A percentile compares a stretch with the other conserved stretches of the same genome.
Conservation (phyloP, 352 stramenopile genomes). For the Pythium sukuiense region DNA sequence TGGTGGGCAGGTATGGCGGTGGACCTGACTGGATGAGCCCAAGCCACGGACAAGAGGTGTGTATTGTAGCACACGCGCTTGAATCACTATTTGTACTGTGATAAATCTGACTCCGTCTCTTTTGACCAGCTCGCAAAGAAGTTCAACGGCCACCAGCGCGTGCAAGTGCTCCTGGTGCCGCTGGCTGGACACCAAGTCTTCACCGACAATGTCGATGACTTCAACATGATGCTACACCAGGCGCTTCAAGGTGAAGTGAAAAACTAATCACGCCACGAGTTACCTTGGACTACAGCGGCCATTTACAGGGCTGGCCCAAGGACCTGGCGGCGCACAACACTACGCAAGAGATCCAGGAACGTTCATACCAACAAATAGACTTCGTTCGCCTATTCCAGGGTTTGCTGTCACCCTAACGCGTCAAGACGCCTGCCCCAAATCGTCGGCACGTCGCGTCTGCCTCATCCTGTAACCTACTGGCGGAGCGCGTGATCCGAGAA, state of each 20-base stretch:
- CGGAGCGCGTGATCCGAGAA: background rate
- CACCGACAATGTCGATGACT: conserved; percentile 58
- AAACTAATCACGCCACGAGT: conserved; percentile 31
- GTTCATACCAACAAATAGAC: background rate
- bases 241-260: conserved; percentile 22
- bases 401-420: no score
- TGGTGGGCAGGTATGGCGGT: conserved; percentile 39
- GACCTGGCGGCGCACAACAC: no score
- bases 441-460: no score
- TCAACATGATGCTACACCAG: conserved; percentile 48
- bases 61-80: background rate
- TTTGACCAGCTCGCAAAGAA: conserved; percentile 25
- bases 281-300: no score
- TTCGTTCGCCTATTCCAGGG: background rate
- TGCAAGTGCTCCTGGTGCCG: conserved; percentile 46
- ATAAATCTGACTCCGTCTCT: background rate
- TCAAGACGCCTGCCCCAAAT: no score
- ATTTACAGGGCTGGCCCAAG: no score
- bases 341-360: conserved; percentile 7
- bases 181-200: conserved; percentile 61
- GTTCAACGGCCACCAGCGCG: conserved; percentile 38
- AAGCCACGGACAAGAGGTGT: conserved; percentile 49
- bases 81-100: background rate
- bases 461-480: background rate
- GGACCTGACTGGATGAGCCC: conserved; percentile 74